These are phyloP conservation scores for Dioscorea dumetorum DNA, from an alignment of 106 monocot species.

Conservation along the genomic window DNA sequence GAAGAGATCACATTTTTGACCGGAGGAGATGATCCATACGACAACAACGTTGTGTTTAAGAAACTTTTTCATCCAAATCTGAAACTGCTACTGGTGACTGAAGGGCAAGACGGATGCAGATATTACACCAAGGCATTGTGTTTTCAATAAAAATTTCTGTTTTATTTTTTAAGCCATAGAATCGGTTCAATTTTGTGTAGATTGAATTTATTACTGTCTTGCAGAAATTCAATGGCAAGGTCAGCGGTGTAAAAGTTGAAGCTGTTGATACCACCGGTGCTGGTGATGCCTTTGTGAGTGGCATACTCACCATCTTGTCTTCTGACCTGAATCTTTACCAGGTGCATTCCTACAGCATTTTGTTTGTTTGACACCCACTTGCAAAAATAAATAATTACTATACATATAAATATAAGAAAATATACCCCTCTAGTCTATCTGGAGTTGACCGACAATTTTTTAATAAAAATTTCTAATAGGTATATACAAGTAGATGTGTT, in stretches of 20 bases:
- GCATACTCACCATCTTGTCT: constrained; percentile 20
- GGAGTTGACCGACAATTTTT: too few species aligned
- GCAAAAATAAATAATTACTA: too few species aligned
- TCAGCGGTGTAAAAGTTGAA: constrained; percentile 27
- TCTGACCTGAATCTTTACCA: constrained; percentile 23
- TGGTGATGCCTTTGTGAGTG: constrained; percentile 48
- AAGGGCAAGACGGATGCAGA: constrained; percentile 46
- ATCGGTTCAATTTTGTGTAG: neutral
- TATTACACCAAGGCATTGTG: constrained; percentile 43
- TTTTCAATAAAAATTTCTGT: neutral
- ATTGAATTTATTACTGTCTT: neutral
- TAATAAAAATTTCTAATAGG: too few species aligned
- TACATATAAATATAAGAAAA: too few species aligned
- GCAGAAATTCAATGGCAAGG: constrained; percentile 36
- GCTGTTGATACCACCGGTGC: constrained; percentile 45
- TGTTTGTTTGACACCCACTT: too few species aligned
- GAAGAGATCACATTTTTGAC: constrained; percentile 44
- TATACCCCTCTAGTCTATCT: too few species aligned
- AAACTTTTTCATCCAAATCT: constrained; percentile 34
- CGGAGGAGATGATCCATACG: constrained; percentile 29
- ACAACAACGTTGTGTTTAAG: constrained; percentile 27
- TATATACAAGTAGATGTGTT: too few species aligned
- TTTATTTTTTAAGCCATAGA: neutral
- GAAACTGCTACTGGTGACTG: constrained; percentile 42
- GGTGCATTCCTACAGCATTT: constrained; percentile 14